Percentiles rank a stretch among this genome's conserved stretches.
phyloP scores from a whole-genome alignment of 768 basidiomycete genomes.

The Suillus decipiens region DNA sequence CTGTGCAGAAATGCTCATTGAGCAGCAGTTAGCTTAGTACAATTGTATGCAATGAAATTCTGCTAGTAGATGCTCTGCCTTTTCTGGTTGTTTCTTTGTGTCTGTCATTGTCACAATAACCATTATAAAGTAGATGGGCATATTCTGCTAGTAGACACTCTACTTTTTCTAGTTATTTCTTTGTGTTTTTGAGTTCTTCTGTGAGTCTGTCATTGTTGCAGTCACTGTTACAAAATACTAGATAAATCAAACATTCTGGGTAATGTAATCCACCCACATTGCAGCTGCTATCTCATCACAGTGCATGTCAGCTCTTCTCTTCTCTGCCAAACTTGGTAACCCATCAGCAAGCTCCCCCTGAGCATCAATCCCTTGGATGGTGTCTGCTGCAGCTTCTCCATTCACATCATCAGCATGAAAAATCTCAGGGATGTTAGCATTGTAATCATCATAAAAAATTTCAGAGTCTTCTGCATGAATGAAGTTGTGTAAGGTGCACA shows the following conservation, averaged over 20 bases:
- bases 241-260: no score
- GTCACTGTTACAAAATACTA: no score
- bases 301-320: not conserved
- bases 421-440: no score
- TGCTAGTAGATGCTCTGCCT: conserved; percentile 33
- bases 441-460: not conserved
- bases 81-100: conserved; percentile 48
- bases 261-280: not conserved
- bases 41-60: no score
- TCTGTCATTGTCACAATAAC: conserved; percentile 52
- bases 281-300: not conserved
- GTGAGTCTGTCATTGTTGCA: conserved; percentile 52
- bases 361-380: not conserved
- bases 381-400: no score
- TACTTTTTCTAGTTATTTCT: conserved; percentile 53
- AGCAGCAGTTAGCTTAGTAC: no score
- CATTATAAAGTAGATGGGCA: conserved; percentile 48
- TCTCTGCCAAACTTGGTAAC: not conserved
- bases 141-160: conserved; percentile 44
- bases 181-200: conserved; percentile 43
- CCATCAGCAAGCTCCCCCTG: not conserved
- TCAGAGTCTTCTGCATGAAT: not conserved
- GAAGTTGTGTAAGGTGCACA: not conserved
- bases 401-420: not conserved
- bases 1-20: not conserved